phyloP scores from a whole-genome alignment of 1,284 basidiomycete genomes.

The Sparassis latifolia region DNA sequence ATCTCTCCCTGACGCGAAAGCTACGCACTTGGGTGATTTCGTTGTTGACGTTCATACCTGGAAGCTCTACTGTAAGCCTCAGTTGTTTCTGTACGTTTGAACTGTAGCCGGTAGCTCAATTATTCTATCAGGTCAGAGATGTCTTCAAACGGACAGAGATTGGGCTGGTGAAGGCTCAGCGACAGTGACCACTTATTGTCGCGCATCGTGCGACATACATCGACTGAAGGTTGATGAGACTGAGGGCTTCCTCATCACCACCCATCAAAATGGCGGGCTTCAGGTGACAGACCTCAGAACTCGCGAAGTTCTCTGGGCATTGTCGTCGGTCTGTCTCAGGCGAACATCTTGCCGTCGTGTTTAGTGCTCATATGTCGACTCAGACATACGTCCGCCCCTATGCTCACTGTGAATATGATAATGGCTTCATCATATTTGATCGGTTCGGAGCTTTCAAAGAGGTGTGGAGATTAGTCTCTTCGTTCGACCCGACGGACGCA shows the following conservation, averaged over 20 bases:
- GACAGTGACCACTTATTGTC: constrained; percentile 26
- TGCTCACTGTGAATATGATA: constrained; percentile 71
- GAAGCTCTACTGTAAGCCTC: constrained; percentile 56
- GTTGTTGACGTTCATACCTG: constrained; percentile 34
- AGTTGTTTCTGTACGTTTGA: background rate
- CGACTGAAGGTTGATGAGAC: constrained; percentile 69
- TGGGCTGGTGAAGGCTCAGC: constrained; percentile 51
- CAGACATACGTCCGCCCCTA: constrained; percentile 47
- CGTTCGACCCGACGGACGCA: constrained; percentile 19
- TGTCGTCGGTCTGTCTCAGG: constrained; percentile 33
- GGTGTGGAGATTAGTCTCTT: constrained; percentile 51
- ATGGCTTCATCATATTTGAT: constrained; percentile 67
- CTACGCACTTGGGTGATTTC: constrained; percentile 23
- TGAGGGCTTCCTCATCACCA: constrained; percentile 50
- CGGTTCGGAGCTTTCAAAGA: constrained; percentile 50
- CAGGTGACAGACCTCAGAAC: constrained; percentile 45
- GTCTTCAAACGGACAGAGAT: constrained; percentile 38
- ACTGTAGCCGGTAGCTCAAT: background rate
- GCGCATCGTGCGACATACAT: constrained; percentile 41
- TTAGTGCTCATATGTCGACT: constrained; percentile 14
- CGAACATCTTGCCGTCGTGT: background rate
- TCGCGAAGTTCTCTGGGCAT: constrained; percentile 47
- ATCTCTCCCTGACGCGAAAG: constrained; percentile 27
- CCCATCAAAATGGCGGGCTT: constrained; percentile 46
- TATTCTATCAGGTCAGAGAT: constrained; percentile 26